Evolutionary conservation across 1,284 basidiomycete genomes (phyloP), one percentile per base, ranked within the genome.

Genomic region (Malassezia japonica): DNA sequence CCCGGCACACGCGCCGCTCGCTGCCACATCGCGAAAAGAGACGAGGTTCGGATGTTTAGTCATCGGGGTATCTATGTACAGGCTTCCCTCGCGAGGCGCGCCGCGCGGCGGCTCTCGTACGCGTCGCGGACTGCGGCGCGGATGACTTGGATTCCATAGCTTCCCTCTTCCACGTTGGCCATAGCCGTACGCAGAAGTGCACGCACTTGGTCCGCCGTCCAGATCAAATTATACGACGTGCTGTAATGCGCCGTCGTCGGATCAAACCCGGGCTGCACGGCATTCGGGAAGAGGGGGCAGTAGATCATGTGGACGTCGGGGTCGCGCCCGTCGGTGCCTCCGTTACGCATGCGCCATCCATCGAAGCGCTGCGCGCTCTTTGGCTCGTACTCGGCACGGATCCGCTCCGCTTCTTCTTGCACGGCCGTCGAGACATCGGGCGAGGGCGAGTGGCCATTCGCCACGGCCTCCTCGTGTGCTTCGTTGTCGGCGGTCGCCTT

Each of bases 171-270:
- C 33, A 64, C 42, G 38, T 67, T 68, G 16, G 56, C 57, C 48
- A 50, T 43, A 6, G 62, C 40, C 9, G 64, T 65, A 20, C 35
- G 53, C 8, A 64, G 51, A 6, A 69, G 36, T 12, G 57, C 61
- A 16, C 60, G 38, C 20, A 70, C 65, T 50, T 70, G 62, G 13
- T 60, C 56, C 1, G 64, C 59, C 7, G 61, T 66, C 67, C 67
- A 70, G 15, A 70, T 61, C 20, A 70, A 55, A 39, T 70, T 70
- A 43, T 70, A 70, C 38, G 64, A 67, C 25, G 64, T 70, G 45
- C 62, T 67, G 46, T 67, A 67, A 16, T 40, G 13, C 2, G 61
- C 42, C 6, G 55, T 59, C 33, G 59, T 60, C 18, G 67, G 67
- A 40, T 70, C 66, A 50, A 65, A 70, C 10, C 41, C 55, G 1